These are phyloP conservation scores for Leonotis leonurus DNA, from an alignment of 257 asterid genomes.

Conservation along the genomic window DNA sequence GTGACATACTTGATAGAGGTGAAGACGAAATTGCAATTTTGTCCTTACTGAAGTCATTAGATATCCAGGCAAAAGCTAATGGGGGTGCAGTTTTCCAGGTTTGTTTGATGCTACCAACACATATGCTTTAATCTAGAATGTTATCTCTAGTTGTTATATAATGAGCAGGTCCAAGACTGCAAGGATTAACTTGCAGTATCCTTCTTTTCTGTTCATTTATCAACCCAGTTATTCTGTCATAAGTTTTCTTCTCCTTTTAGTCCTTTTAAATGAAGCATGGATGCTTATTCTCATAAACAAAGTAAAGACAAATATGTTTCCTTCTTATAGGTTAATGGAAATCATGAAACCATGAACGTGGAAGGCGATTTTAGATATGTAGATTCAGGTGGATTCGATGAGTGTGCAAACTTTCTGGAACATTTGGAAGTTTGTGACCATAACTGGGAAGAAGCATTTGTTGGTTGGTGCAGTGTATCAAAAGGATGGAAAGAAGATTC, in stretches of 20 bases:
- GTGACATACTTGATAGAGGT: slow-evolving; percentile 94
- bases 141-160: not conserved
- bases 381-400: slow-evolving; percentile 72
- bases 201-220: too few species aligned
- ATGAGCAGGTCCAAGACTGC: not conserved
- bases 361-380: slow-evolving; percentile 90
- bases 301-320: not conserved
- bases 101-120: slow-evolving; percentile 3
- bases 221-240: slow-evolving; percentile 8
- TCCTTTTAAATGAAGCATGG: not conserved
- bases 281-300: not conserved
- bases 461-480: slow-evolving; percentile 60
- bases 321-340: slow-evolving; percentile 69
- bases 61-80: slow-evolving; percentile 74
- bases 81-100: slow-evolving; percentile 99
- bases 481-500: slow-evolving; percentile 47
- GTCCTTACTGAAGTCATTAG: slow-evolving; percentile 68
- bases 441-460: slow-evolving; percentile 88
- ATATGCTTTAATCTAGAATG: not conserved
- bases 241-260: not conserved
- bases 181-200: too few species aligned
- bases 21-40: slow-evolving; percentile 93
- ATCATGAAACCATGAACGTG: slow-evolving; percentile 95
- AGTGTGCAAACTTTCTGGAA: slow-evolving; percentile 72
- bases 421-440: slow-evolving; percentile 60